Evolutionary conservation across 208 protist species (phyloP), one percentile per base, ranked within the genome.

Genomic region (Trypanosoma boissoni): DNA sequence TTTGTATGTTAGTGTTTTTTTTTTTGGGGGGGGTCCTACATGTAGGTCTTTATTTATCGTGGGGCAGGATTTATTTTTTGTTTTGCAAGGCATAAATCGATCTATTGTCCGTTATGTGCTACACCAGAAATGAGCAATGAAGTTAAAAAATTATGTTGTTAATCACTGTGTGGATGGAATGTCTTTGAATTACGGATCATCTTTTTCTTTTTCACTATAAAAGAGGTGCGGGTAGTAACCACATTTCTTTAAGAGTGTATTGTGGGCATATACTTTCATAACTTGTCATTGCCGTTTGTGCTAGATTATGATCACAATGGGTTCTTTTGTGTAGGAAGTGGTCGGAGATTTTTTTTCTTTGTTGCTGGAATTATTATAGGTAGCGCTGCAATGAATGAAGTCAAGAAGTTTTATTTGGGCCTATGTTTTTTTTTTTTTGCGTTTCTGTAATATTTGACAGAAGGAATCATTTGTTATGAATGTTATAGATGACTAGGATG

Each of bases 241-340:
- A 41, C 61, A 12, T 82, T 78, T 39, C 55, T 91, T 37, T 76
- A 78, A 9, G 78, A 86, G 36, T 46, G 64, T 43, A 72, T 91
- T 53, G 76, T 32, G 49, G 23, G 49, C 71, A 61, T 85, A 3
- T 78, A 74, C 41, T 62, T 85, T 26, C 54, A 85, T 54, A 76
- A 79, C 36, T 59, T 83, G 34, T 70, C 74, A 3, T 43, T 91
- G 10, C 68, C 87, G 24, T 91, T 82, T 71, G 62, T 85, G 44
- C 62, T 87, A 6, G 80, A 91, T 66, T 54, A 63, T 71, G 77
- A 91, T 64, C 42, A 63, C 39, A 78, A 91, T 72, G 83, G 83
- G 16, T 51, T 68, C 7, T 79, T 91, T 28, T 73, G 62, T 36
- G 36, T 50, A 14, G 71, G 57, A 26, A 79, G 87, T 49, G 74